These are phyloP conservation scores for Ceratorhiza oryzae-sativae DNA, from an alignment of 1,284 basidiomycete species.

Conservation along the genomic window DNA sequence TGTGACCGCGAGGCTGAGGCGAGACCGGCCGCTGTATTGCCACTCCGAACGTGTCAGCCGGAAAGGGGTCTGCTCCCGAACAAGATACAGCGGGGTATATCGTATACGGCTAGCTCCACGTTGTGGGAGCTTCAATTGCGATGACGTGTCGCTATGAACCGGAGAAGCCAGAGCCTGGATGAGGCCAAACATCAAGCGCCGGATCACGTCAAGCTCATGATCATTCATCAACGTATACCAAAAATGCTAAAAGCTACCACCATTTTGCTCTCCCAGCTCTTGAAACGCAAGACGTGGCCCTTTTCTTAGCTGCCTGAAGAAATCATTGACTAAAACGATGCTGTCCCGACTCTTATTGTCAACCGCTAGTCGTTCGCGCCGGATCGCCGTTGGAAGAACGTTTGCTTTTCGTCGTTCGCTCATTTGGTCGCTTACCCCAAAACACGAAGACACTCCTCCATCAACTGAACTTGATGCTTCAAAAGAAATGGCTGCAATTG, in stretches of 20 bases:
- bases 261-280: neutral
- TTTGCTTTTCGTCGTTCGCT: conserved; percentile 5
- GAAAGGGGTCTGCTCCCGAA: neutral
- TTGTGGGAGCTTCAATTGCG: neutral
- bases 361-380: neutral
- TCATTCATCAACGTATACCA: neutral
- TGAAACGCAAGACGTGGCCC: neutral
- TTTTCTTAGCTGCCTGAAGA: neutral
- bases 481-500: conserved; percentile 25
- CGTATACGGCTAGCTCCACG: neutral
- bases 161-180: neutral
- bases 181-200: conserved; percentile 22
- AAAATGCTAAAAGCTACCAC: conserved; percentile 20
- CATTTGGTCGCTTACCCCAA: conserved; percentile 6
- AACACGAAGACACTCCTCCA: neutral
- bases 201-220: conserved; percentile 11
- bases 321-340: neutral
- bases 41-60: neutral
- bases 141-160: neutral
- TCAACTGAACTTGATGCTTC: conserved; percentile 5
- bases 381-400: neutral
- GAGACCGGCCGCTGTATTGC: neutral
- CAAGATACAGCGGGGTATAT: neutral
- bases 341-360: neutral
- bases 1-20: neutral